Percentiles rank a stretch among this genome's conserved stretches.
Conservation (phyloP, 1,284 basidiomycete species). For the Wolfiporia cocos region DNA sequence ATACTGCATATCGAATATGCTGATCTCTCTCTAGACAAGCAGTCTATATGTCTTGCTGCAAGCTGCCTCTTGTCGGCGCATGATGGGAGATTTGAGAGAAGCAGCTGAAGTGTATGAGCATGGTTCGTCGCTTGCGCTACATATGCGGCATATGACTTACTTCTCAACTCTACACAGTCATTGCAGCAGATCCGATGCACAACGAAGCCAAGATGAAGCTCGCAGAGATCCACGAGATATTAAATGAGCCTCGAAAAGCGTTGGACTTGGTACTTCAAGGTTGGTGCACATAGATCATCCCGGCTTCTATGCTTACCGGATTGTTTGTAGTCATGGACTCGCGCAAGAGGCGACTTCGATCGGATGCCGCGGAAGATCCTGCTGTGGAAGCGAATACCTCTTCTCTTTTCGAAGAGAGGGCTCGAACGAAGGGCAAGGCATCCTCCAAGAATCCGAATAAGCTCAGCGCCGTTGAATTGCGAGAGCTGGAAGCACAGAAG, state of each 20-base stretch:
- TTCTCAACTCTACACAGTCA: conserved; percentile 40
- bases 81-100: conserved; percentile 64
- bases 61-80: conserved; percentile 70
- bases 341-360: conserved; percentile 40
- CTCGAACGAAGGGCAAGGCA: conserved; percentile 29
- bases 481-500: conserved; percentile 53
- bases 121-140: conserved; percentile 38
- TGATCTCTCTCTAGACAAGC: conserved; percentile 50
- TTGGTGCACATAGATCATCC: too few relatives aligned
- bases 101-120: conserved; percentile 82
- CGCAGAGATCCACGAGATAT: conserved; percentile 83
- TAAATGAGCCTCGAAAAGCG: conserved; percentile 77
- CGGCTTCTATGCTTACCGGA: too few relatives aligned
- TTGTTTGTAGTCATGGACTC: conserved; percentile 54
- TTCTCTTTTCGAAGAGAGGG: conserved; percentile 55
- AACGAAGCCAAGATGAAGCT: conserved; percentile 84
- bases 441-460: conserved; percentile 33
- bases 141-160: not conserved
- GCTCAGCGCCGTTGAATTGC: conserved; percentile 47
- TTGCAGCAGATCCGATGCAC: conserved; percentile 66
- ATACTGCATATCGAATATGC: not conserved
- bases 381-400: conserved; percentile 18
- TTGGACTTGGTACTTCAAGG: conserved; percentile 85
- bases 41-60: conserved; percentile 63
- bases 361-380: conserved; percentile 19